Conservation (phyloP, 345 rosid species). For the Nephelium lappaceum region DNA sequence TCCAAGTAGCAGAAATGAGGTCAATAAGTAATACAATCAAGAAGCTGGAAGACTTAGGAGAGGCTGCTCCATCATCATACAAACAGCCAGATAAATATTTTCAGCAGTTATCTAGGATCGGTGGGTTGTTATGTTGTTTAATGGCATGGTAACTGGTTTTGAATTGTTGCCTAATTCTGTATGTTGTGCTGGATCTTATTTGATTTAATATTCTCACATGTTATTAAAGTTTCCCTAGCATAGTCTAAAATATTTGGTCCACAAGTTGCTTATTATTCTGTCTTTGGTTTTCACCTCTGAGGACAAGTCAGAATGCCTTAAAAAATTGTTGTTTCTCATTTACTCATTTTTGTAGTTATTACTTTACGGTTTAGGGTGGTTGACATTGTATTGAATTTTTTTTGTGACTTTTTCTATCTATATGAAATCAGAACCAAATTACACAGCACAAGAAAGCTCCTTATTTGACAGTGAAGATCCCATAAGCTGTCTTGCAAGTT, state of each 20-base stretch:
- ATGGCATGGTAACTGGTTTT: not conserved
- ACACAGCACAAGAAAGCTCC: not conserved
- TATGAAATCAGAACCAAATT: slow-evolving; percentile 18
- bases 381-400: not conserved
- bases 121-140: slow-evolving; percentile 15
- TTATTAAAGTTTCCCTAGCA: not conserved
- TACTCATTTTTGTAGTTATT: not conserved
- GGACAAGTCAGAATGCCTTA: not conserved
- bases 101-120: slow-evolving; percentile 15
- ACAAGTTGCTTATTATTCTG: too few relatives aligned
- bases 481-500: not conserved
- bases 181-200: not conserved
- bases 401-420: not conserved
- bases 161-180: not conserved
- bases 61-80: slow-evolving; percentile 11
- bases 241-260: not conserved
- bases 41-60: slow-evolving; percentile 20
- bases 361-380: not conserved
- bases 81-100: slow-evolving; percentile 7
- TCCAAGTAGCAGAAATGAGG: slow-evolving; percentile 27
- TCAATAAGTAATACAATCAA: slow-evolving; percentile 12
- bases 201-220: not conserved
- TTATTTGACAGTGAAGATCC: not conserved
- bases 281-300: not conserved
- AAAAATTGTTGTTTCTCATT: not conserved